phyloP scores from a whole-genome alignment of 2,329 filamentous ascomycete genomes.

The Lachnellula willkommii region DNA sequence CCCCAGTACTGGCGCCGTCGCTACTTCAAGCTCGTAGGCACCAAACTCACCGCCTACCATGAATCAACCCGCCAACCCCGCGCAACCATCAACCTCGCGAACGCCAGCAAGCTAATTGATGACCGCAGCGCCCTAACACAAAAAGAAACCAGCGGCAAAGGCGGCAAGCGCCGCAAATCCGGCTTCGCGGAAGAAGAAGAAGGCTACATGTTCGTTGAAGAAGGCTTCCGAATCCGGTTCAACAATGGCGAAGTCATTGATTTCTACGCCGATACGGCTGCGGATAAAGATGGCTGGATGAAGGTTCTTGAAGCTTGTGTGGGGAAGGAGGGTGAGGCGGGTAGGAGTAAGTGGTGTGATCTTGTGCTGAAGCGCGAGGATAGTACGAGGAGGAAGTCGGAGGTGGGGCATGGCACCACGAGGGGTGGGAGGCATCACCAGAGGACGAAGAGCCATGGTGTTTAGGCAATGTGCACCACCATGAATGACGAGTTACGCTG shows the following conservation, averaged over 20 bases:
- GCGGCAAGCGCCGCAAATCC: slow-evolving; percentile 78
- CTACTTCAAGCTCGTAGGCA: slow-evolving; percentile 90
- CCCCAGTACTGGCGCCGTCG: slow-evolving; percentile 90
- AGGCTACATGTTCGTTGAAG: slow-evolving; percentile 99
- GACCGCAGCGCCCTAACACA: slow-evolving; percentile 80
- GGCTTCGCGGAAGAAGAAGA: slow-evolving; percentile 98
- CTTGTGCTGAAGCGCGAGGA: slow-evolving; percentile 59
- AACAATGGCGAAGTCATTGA: slow-evolving; percentile 95
- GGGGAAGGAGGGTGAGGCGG: slow-evolving; percentile 43
- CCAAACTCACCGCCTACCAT: slow-evolving; percentile 91
- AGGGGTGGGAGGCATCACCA: slow-evolving; percentile 24
- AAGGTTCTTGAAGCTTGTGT: slow-evolving; percentile 70
- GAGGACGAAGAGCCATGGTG: slow-evolving; percentile 30
- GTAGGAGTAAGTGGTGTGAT: slow-evolving; percentile 61
- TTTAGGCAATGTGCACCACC: slow-evolving; percentile 8
- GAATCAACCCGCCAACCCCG: slow-evolving; percentile 92
- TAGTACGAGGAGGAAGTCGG: slow-evolving; percentile 20
- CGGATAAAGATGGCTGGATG: slow-evolving; percentile 94
- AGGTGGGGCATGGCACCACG: slow-evolving; percentile 12
- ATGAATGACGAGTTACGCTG: slow-evolving; percentile 1
- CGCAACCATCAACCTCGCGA: slow-evolving; percentile 92
- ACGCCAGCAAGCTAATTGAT: slow-evolving; percentile 89
- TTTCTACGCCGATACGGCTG: slow-evolving; percentile 75
- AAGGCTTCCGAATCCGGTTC: slow-evolving; percentile 97
- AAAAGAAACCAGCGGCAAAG: slow-evolving; percentile 71